Base-by-base conservation (phyloP, 2,329 filamentous ascomycete genomes). In the Penicillium palitans region DNA sequence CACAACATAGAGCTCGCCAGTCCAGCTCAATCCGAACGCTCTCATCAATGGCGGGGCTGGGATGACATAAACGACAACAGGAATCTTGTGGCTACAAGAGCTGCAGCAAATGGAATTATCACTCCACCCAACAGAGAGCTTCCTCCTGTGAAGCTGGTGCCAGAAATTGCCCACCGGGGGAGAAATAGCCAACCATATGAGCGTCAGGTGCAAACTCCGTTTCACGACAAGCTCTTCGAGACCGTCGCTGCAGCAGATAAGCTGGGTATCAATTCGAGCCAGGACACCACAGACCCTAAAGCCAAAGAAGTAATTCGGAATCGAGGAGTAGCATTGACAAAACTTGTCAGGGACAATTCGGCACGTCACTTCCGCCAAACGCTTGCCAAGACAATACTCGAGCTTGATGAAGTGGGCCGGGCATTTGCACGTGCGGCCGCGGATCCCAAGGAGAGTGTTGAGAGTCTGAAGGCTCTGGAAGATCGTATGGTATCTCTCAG, bases 1-100 rank as follows among this genome's bases (percentile, higher is more conserved):
- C 70, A 74, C 48, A 66, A 72, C 5, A 78, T 80, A 41, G 84
- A 90, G 68, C 74, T 92, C 10, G 85, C 81, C 19, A 60, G 65
- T 25, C 76, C 78, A 8, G 62, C 70, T 17, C 76, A 81, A 27
- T 57, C 67, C 19, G 65, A 65, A 10, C 24, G 44, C 3, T 69
- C 70, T 60, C 45, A 59, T 17, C 60, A 52, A 15, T 52, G 59
- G 17, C 76, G 68, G 35, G 66, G 66, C 25, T 70, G 62, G 62
- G 66, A 69, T 25, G 44, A 67, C 5, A 52, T 69, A 5, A 51
- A 58, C 2, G 61, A 64, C 17, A 72, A 69, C 47, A 62, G 62
- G 3, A 59, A 68, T 13, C 67, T 65, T 21, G 75, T 72, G 12
- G 65, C 70, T 2, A 62, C 72, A 53, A 68, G 71, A 47, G 63